These are phyloP conservation scores for Fomitopsis serialis DNA, from an alignment of 768 basidiomycete genomes.

Conservation along the genomic window DNA sequence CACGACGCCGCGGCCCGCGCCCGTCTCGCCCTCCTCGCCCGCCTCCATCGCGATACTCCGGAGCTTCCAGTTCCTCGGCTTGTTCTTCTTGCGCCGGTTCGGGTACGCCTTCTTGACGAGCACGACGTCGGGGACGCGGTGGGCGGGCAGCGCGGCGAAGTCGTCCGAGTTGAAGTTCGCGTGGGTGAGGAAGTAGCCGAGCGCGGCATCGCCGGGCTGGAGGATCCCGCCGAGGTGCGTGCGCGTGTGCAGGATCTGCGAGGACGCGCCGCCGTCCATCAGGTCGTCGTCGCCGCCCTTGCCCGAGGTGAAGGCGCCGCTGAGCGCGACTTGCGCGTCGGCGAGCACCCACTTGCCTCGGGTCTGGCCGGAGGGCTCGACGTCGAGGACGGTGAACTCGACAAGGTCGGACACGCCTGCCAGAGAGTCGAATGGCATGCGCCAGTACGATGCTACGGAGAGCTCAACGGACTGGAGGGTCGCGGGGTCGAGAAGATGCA, in stretches of 20 bases:
- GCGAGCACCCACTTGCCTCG: slow-evolving; percentile 80
- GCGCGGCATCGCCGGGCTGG: slow-evolving; percentile 90
- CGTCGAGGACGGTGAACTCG: slow-evolving; percentile 92
- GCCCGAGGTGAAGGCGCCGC: slow-evolving; percentile 69
- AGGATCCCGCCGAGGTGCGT: slow-evolving; percentile 93
- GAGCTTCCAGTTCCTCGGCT: slow-evolving; percentile 80
- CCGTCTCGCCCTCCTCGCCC: slow-evolving; percentile 80
- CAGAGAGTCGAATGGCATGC: slow-evolving; percentile 82
- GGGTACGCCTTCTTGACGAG: slow-evolving; percentile 96
- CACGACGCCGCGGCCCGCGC: slow-evolving; percentile 77
- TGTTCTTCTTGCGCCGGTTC: slow-evolving; percentile 86
- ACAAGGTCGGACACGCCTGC: slow-evolving; percentile 80
- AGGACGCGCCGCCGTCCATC: slow-evolving; percentile 59
- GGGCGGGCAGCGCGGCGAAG: slow-evolving; percentile 60
- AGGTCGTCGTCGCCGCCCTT: slow-evolving; percentile 37
- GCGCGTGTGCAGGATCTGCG: slow-evolving; percentile 90
- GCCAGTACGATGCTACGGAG: slow-evolving; percentile 78
- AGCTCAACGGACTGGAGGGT: slow-evolving; percentile 85
- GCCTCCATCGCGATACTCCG: slow-evolving; percentile 90
- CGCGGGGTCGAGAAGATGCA: slow-evolving; percentile 86
- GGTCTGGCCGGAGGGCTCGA: slow-evolving; percentile 74
- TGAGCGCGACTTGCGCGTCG: slow-evolving; percentile 85
- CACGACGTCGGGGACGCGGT: slow-evolving; percentile 84
- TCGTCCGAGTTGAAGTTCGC: slow-evolving; percentile 92
- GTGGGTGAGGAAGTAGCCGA: slow-evolving; percentile 87